Percentiles rank a stretch among this genome's conserved stretches.
Evolutionary conservation across 306 rosid genomes (phyloP).

Genomic region (Sechiopsis laciniata): DNA sequence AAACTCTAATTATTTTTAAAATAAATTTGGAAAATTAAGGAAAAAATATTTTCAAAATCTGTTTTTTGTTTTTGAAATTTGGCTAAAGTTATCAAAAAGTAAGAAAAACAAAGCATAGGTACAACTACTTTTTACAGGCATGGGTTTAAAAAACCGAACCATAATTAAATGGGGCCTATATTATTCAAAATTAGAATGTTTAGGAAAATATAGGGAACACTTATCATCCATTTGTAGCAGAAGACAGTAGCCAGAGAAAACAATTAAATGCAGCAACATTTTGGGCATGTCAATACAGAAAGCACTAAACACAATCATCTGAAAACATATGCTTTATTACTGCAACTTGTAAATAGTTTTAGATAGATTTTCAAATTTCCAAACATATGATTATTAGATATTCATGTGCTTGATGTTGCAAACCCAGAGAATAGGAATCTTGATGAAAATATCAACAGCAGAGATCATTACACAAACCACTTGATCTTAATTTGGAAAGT

Average conservation of each 20-base stretch:
- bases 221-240: slow-evolving; percentile 9
- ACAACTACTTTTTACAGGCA: not conserved
- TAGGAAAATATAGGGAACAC: not conserved
- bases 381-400: not conserved
- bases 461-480: not conserved
- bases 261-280: not conserved
- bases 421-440: not conserved
- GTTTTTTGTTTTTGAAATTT: no score
- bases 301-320: not conserved
- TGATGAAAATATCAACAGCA: not conserved
- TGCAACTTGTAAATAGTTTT: not conserved
- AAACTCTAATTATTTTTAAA: not conserved
- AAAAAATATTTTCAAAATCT: not conserved
- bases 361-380: not conserved
- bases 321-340: not conserved
- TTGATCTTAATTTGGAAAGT: not conserved
- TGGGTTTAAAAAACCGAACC: not conserved
- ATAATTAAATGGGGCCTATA: not conserved
- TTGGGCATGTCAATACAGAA: not conserved
- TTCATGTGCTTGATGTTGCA: not conserved
- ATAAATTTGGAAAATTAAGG: not conserved
- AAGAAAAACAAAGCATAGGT: not conserved
- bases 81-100: no score
- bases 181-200: not conserved
- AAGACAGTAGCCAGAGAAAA: not conserved